Percentiles rank a stretch among this genome's conserved stretches.
Evolutionary conservation across 2,329 filamentous ascomycete genomes (phyloP).

Genomic region (Metarhizium rileyi): DNA sequence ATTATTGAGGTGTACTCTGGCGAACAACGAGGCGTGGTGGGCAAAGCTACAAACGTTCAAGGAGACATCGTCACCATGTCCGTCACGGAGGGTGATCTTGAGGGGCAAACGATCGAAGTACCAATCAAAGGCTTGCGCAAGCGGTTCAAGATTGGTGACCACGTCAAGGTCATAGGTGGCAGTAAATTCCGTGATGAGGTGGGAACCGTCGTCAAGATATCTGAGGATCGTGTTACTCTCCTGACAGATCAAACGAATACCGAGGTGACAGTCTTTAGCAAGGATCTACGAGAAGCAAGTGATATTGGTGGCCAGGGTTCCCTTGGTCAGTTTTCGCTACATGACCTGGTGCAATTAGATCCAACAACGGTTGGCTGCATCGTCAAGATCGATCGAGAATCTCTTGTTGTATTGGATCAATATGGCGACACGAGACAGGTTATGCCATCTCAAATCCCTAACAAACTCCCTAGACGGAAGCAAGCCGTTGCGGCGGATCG

Average conservation of each 20-base stretch:
- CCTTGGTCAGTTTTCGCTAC: constrained; percentile 81
- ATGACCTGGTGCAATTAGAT: constrained; percentile 91
- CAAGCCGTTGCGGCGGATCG: constrained; percentile 85
- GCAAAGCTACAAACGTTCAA: constrained; percentile 75
- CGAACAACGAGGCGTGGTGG: constrained; percentile 85
- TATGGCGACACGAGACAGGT: constrained; percentile 73
- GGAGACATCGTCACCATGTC: constrained; percentile 86
- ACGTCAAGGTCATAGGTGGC: constrained; percentile 96
- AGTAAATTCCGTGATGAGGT: constrained; percentile 92
- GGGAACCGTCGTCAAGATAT: constrained; percentile 91
- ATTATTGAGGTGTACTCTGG: constrained; percentile 94
- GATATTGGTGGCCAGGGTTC: constrained; percentile 81
- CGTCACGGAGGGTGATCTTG: constrained; percentile 73
- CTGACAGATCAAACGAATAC: constrained; percentile 86
- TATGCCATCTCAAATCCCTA: constrained; percentile 84
- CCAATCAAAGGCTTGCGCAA: constrained; percentile 89
- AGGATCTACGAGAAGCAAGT: constrained; percentile 85
- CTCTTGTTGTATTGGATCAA: constrained; percentile 81
- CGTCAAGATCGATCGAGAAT: constrained; percentile 91
- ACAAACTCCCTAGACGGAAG: constrained; percentile 74
- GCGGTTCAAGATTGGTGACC: constrained; percentile 84
- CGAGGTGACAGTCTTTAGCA: constrained; percentile 96
- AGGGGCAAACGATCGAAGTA: constrained; percentile 80
- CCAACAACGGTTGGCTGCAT: constrained; percentile 86
- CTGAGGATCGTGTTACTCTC: constrained; percentile 84